Evolutionary conservation across 495 filamentous ascomycete species (phyloP).

Genomic region (Neurospora africana): DNA sequence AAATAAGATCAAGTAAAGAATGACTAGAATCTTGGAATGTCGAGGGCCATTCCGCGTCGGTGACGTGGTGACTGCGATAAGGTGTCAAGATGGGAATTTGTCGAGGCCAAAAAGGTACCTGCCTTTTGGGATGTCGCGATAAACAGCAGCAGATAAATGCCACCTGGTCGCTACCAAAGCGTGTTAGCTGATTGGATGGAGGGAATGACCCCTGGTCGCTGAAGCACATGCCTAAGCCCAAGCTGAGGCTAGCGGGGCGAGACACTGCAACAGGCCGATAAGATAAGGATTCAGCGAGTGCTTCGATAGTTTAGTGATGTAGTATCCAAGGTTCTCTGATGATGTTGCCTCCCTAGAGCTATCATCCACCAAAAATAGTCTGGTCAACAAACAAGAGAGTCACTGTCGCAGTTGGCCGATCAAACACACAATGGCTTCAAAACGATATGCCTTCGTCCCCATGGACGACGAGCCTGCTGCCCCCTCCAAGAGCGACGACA

Average conservation of each 20-base stretch:
- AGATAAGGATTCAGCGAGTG: slow-evolving; percentile 22
- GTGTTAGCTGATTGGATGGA: neutral
- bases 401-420: neutral
- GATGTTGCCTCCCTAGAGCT: neutral
- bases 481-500: slow-evolving; percentile 40
- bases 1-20: neutral
- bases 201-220: neutral
- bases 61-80: neutral
- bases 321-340: neutral
- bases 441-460: slow-evolving; percentile 70
- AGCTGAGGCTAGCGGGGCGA: neutral
- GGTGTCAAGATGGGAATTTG: neutral
- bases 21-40: neutral
- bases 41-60: neutral
- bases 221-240: neutral
- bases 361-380: neutral
- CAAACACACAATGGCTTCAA: slow-evolving; percentile 35
- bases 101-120: neutral
- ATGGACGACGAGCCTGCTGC: slow-evolving; percentile 67
- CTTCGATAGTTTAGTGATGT: neutral
- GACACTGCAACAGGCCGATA: slow-evolving; percentile 7
- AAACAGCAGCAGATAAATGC: slow-evolving; percentile 8
- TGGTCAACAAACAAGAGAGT: neutral
- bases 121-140: neutral
- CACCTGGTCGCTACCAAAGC: slow-evolving; percentile 1